phyloP scores from a whole-genome alignment of 2,329 filamentous ascomycete species.

The Fusarium pseudograminearum region DNA sequence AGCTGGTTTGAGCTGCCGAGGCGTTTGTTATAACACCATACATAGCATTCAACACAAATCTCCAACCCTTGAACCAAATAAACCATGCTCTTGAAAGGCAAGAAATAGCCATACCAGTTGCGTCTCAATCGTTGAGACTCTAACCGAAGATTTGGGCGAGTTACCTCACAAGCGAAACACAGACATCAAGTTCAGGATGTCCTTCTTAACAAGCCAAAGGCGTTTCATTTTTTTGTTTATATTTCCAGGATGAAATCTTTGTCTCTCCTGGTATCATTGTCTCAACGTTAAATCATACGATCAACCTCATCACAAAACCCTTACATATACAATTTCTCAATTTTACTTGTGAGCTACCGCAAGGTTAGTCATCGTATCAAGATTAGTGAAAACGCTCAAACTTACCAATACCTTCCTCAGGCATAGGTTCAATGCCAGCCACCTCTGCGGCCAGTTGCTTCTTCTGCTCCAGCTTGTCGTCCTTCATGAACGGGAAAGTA shows the following conservation, averaged over 20 bases:
- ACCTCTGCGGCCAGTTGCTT: conserved; percentile 57
- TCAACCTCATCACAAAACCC: conserved; percentile 14
- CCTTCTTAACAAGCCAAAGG: conserved; percentile 24
- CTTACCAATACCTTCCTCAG: conserved; percentile 48
- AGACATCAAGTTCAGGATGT: not conserved
- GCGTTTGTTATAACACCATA: not conserved
- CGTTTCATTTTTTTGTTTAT: conserved; percentile 31
- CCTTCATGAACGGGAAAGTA: conserved; percentile 98
- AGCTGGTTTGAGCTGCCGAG: conserved; percentile 22
- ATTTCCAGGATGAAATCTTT: conserved; percentile 20
- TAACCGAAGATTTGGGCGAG: not conserved
- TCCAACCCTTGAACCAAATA: not conserved
- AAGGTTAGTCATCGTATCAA: conserved; percentile 15
- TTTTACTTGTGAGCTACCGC: conserved; percentile 45
- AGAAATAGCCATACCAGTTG: not conserved
- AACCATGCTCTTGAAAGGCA: conserved; percentile 35
- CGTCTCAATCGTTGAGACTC: not conserved
- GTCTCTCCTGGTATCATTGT: conserved; percentile 18
- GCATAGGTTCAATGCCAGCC: conserved; percentile 46
- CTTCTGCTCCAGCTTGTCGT: conserved; percentile 65
- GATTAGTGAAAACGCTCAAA: not conserved
- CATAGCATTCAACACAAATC: not conserved
- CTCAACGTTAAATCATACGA: conserved; percentile 46
- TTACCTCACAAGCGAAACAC: too few relatives aligned
- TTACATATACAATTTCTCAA: conserved; percentile 3